Evolutionary conservation across 495 filamentous ascomycete species (phyloP).

Genomic region (Xylaria sp.): DNA sequence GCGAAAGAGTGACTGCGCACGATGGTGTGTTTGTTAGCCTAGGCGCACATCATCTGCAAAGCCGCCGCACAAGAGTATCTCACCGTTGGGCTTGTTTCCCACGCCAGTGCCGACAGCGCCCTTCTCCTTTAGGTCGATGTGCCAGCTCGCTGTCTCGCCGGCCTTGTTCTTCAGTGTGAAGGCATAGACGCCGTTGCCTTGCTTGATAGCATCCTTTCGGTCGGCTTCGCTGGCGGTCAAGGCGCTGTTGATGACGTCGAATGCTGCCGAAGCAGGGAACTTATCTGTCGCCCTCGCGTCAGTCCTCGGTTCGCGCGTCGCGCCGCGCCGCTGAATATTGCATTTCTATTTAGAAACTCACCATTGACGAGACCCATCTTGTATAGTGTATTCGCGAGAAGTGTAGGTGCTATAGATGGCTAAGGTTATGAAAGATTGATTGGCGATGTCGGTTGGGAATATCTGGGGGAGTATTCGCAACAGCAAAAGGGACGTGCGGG

Average conservation of each 20-base stretch:
- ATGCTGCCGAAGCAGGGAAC: constrained; percentile 90
- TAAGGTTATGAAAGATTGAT: constrained; percentile 12
- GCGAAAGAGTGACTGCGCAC: constrained; percentile 74
- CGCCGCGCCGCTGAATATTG: neutral
- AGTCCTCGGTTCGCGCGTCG: constrained; percentile 26
- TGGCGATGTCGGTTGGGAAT: constrained; percentile 17
- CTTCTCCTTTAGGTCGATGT: constrained; percentile 93
- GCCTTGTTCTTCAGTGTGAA: constrained; percentile 90
- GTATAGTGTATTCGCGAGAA: constrained; percentile 29
- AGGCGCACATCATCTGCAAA: constrained; percentile 21
- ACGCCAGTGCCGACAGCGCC: constrained; percentile 81
- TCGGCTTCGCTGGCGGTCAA: constrained; percentile 73
- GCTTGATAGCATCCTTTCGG: constrained; percentile 85
- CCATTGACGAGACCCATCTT: constrained; percentile 87
- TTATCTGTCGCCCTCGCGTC: constrained; percentile 60
- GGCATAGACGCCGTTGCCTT: constrained; percentile 84
- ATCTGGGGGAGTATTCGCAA: constrained; percentile 10
- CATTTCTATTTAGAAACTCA: constrained; percentile 44
- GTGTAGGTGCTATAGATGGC: constrained; percentile 21
- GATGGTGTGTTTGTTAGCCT: constrained; percentile 10
- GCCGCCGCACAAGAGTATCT: constrained; percentile 41
- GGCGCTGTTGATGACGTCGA: constrained; percentile 83
- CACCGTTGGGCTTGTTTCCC: constrained; percentile 82
- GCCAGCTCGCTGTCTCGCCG: constrained; percentile 82
- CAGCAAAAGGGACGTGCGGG: constrained; percentile 1